phyloP scores from a whole-genome alignment of 2,329 filamentous ascomycete genomes.

The Pyrenophora tritici-repentis region DNA sequence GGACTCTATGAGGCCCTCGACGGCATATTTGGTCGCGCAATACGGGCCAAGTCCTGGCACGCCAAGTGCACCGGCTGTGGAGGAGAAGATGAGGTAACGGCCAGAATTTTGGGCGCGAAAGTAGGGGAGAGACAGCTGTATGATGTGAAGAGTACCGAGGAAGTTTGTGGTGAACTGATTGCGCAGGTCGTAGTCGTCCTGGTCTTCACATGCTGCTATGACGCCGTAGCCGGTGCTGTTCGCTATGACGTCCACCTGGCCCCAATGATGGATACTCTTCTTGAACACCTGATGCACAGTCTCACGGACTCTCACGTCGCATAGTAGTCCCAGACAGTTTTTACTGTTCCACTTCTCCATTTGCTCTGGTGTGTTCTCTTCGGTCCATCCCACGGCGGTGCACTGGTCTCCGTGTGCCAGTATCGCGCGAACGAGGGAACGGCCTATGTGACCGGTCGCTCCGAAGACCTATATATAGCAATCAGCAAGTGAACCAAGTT shows the following conservation, averaged over 20 bases:
- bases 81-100: conserved; percentile 92
- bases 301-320: conserved; percentile 82
- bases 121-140: conserved; percentile 85
- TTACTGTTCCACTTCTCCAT: conserved; percentile 70
- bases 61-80: conserved; percentile 87
- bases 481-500: not conserved
- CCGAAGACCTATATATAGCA: conserved; percentile 70
- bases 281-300: conserved; percentile 76
- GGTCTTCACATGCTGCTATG: conserved; percentile 93
- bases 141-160: conserved; percentile 91
- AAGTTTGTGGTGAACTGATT: conserved; percentile 99
- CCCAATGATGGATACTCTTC: conserved; percentile 73
- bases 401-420: conserved; percentile 82
- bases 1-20: conserved; percentile 92
- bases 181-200: conserved; percentile 91
- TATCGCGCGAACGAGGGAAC: conserved; percentile 82
- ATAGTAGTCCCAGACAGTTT: conserved; percentile 79
- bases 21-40: conserved; percentile 95
- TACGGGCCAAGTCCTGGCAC: conserved; percentile 92
- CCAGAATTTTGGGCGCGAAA: conserved; percentile 76
- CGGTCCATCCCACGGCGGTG: conserved; percentile 80
- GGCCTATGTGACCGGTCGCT: conserved; percentile 95
- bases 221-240: conserved; percentile 94
- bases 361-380: conserved; percentile 73
- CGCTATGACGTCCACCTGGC: conserved; percentile 83